These are phyloP conservation scores for Syncephalastrum sp. DNA, from an alignment of 371 early-diverging fungal species.

Conservation along the genomic window DNA sequence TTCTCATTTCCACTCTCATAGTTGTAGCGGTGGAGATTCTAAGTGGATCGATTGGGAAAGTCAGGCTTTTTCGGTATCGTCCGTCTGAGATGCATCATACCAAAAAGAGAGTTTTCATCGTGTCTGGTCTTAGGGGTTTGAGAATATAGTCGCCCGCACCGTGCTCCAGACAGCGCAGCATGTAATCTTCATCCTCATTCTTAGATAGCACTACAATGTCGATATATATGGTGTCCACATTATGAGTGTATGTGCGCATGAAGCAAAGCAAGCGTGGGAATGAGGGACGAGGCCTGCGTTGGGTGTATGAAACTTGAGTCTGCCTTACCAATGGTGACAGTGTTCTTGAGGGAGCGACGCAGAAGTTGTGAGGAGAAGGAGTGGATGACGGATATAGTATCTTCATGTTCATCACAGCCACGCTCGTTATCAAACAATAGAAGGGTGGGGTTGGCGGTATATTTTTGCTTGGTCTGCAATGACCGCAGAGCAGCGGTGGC, in stretches of 20 bases:
- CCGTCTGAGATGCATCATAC: conserved; percentile 23
- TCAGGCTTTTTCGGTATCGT: too few relatives aligned
- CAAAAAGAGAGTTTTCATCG: conserved; percentile 54
- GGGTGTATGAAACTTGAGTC: background rate
- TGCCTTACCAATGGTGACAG: conserved; percentile 19
- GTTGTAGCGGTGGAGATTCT: too few relatives aligned
- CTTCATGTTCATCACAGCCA: too few relatives aligned
- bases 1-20: background rate
- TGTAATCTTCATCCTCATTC: conserved; percentile 33
- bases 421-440: conserved; percentile 12
- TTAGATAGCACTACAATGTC: conserved; percentile 26
- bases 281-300: conserved; percentile 1
- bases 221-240: background rate
- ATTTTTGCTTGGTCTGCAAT: conserved; percentile 9
- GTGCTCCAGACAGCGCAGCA: conserved; percentile 44
- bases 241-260: background rate
- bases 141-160: conserved; percentile 61
- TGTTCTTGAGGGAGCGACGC: conserved; percentile 3
- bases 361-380: too few relatives aligned
- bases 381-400: too few relatives aligned
- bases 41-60: too few relatives aligned
- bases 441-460: conserved; percentile 5
- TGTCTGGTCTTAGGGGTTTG: conserved; percentile 50
- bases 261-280: conserved; percentile 4
- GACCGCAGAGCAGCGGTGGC: conserved; percentile 11